phyloP scores from a whole-genome alignment of 192 early-diverging fungal species.

The Obelidium mucronatum region DNA sequence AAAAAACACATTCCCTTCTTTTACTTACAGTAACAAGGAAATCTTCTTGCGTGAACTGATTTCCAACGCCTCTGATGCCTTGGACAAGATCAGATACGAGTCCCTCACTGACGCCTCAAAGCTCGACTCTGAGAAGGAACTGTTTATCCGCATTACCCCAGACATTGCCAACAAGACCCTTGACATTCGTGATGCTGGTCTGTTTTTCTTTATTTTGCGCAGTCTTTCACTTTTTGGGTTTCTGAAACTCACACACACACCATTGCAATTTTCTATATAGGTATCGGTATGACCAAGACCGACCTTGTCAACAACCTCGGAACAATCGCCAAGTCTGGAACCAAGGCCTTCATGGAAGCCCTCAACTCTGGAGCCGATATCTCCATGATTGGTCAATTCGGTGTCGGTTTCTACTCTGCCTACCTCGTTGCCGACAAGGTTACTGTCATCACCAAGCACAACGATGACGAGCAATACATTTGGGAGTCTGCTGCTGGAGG shows the following conservation, averaged over 20 bases:
- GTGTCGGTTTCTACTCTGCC: slow-evolving; percentile 99
- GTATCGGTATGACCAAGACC: slow-evolving; percentile 95
- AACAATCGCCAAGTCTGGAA: slow-evolving; percentile 99
- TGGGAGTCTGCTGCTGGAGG: slow-evolving; percentile 92
- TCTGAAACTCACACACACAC: no score
- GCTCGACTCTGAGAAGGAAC: slow-evolving; percentile 90
- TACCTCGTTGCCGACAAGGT: slow-evolving; percentile 99
- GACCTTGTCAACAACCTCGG: slow-evolving; percentile 97
- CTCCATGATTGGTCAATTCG: slow-evolving; percentile 99
- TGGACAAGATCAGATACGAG: slow-evolving; percentile 99
- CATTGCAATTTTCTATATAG: slow-evolving; percentile 25
- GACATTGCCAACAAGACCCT: slow-evolving; percentile 88
- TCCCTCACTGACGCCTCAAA: slow-evolving; percentile 92
- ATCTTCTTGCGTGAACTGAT: slow-evolving; percentile 99
- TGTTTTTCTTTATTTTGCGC: not conserved
- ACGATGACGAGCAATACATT: slow-evolving; percentile 95
- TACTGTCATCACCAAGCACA: slow-evolving; percentile 94
- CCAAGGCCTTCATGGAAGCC: slow-evolving; percentile 99
- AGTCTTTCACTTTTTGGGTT: no score
- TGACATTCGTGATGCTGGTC: slow-evolving; percentile 82
- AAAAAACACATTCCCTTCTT: not conserved
- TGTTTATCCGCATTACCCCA: slow-evolving; percentile 93
- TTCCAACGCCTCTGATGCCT: slow-evolving; percentile 92
- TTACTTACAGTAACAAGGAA: slow-evolving; percentile 71
- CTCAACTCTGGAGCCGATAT: slow-evolving; percentile 94